Evolutionary conservation across 805 yeast species (phyloP).

Genomic region (Schizosaccharomyces japonicus): DNA sequence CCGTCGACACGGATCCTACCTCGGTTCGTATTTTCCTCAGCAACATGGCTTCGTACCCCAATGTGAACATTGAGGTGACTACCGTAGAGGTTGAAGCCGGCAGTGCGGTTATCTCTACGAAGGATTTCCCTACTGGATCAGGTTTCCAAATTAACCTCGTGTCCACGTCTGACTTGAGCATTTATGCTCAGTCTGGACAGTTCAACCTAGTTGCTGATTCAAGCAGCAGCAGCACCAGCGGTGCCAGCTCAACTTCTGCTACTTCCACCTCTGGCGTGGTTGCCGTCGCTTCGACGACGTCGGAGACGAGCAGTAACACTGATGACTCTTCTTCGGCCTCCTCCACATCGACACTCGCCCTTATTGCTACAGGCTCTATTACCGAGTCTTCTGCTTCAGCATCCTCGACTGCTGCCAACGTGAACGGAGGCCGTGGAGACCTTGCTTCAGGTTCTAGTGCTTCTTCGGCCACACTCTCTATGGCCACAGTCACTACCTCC

Average conservation of each 20-base stretch:
- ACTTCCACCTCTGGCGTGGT: background rate
- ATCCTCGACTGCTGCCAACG: background rate
- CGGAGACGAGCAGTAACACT: too few relatives aligned
- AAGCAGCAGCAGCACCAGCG: background rate
- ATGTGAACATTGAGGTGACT: background rate
- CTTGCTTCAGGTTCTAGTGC: too few relatives aligned
- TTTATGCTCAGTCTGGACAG: background rate
- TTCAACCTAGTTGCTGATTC: background rate
- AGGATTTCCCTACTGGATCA: background rate
- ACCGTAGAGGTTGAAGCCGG: background rate
- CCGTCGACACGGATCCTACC: background rate
- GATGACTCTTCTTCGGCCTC: background rate
- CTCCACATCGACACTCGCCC: background rate
- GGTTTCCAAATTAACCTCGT: background rate
- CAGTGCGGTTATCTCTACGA: background rate
- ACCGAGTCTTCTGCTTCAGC: background rate
- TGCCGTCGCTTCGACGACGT: background rate
- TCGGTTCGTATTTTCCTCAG: background rate
- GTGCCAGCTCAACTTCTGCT: background rate
- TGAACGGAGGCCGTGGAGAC: too few relatives aligned
- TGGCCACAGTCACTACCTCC: too few relatives aligned
- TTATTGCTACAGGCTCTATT: background rate
- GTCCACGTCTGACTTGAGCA: background rate
- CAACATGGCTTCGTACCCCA: background rate
- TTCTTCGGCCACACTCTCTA: too few relatives aligned